Evolutionary conservation across 192 early-diverging fungal genomes (phyloP).

Genomic region (Backusella mclennaniae): DNA sequence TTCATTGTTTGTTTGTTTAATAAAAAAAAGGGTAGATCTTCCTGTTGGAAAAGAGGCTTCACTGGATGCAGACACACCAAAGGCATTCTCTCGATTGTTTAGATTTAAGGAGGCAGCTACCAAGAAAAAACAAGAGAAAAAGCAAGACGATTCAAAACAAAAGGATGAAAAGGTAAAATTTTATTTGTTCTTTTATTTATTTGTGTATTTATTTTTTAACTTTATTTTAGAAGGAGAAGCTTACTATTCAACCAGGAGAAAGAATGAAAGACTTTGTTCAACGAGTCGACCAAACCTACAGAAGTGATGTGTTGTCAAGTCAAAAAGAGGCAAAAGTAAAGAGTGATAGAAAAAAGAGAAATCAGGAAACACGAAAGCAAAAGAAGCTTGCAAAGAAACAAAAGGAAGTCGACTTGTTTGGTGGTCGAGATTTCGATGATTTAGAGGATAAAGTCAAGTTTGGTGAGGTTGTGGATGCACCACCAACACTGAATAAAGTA

Average conservation of each 20-base stretch:
- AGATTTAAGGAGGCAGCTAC: constrained; percentile 34
- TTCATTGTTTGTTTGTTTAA: not conserved
- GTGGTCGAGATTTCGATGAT: constrained; percentile 49
- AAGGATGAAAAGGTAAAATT: not conserved
- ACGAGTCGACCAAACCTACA: constrained; percentile 47
- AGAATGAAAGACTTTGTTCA: constrained; percentile 42
- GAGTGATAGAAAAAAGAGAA: constrained; percentile 45
- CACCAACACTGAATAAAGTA: constrained; percentile 45
- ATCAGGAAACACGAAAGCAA: constrained; percentile 47
- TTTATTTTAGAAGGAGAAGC: constrained; percentile 1
- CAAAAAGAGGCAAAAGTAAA: constrained; percentile 35
- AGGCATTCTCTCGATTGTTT: constrained; percentile 41
- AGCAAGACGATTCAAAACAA: constrained; percentile 2
- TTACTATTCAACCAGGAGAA: constrained; percentile 39
- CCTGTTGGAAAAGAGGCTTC: constrained; percentile 32
- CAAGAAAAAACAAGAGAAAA: constrained; percentile 23
- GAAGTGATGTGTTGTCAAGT: constrained; percentile 35
- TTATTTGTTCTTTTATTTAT: not conserved
- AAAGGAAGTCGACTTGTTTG: constrained; percentile 30
- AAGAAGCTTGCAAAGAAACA: constrained; percentile 43
- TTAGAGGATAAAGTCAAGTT: constrained; percentile 53
- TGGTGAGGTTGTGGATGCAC: constrained; percentile 56
- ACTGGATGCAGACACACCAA: constrained; percentile 38
- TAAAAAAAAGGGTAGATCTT: constrained; percentile 29
- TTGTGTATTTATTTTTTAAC: not conserved